Conservation (phyloP, 371 early-diverging fungal species). For the Entomophthora muscae region DNA sequence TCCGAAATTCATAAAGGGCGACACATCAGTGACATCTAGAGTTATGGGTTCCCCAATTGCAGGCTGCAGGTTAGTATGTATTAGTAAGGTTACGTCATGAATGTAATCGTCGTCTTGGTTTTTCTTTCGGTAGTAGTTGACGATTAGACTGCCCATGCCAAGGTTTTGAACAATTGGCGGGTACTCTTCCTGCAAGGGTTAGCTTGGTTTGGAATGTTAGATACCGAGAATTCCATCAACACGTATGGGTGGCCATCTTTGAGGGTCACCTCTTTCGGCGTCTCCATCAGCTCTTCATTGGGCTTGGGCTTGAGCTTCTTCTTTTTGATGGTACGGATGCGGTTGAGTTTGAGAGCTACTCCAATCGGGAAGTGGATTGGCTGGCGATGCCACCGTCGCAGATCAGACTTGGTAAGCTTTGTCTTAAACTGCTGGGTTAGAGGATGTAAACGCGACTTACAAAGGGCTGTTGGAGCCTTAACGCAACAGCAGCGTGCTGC, state of each 20-base stretch:
- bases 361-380: constrained; percentile 39
- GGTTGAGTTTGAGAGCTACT: constrained; percentile 38
- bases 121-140: constrained; percentile 93
- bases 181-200: constrained; percentile 70
- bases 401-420: constrained; percentile 65
- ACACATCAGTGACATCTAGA: constrained; percentile 87
- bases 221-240: constrained; percentile 84
- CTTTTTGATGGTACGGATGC: constrained; percentile 55
- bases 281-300: constrained; percentile 57
- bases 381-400: constrained; percentile 92
- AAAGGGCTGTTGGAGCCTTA: constrained; percentile 66
- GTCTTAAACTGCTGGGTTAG: constrained; percentile 59
- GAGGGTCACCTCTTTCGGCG: constrained; percentile 76
- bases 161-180: constrained; percentile 90
- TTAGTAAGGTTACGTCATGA: constrained; percentile 30
- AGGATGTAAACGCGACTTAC: constrained; percentile 19
- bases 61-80: constrained; percentile 14
- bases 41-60: constrained; percentile 74
- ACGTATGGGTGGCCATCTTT: constrained; percentile 74
- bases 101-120: constrained; percentile 61
- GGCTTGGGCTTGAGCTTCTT: constrained; percentile 56
- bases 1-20: constrained; percentile 95
- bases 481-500: constrained; percentile 88
- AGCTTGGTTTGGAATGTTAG: background rate
- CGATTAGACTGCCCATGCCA: constrained; percentile 95